phyloP scores from a whole-genome alignment of 164 flowering plant genomes.

The Vitis vinifera region DNA sequence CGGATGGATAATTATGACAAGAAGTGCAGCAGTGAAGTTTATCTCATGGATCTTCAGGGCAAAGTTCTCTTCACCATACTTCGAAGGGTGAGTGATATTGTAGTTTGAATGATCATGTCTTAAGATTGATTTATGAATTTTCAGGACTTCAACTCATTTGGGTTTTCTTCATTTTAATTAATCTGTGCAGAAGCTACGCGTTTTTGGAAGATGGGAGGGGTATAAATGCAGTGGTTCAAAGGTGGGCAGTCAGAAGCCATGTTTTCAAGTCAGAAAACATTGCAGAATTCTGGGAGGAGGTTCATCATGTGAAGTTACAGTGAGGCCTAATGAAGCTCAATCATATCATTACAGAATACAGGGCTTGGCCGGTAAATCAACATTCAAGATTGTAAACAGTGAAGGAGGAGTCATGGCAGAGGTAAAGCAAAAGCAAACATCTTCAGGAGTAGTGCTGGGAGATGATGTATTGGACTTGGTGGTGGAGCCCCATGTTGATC shows the following conservation, averaged over 20 bases:
- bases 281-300: constrained; percentile 11
- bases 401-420: constrained; percentile 46
- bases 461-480: constrained; percentile 57
- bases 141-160: too few relatives aligned
- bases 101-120: too few relatives aligned
- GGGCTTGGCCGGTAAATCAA: constrained; percentile 17
- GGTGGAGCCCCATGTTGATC: constrained; percentile 52
- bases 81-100: constrained; percentile 24
- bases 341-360: constrained; percentile 7
- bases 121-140: too few relatives aligned
- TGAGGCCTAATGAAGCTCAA: constrained; percentile 8
- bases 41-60: constrained; percentile 43
- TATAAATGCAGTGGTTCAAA: constrained; percentile 19
- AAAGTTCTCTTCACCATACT: constrained; percentile 26
- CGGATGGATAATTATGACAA: constrained; percentile 37
- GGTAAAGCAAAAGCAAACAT: constrained; percentile 47
- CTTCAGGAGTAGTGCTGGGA: constrained; percentile 51
- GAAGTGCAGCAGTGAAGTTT: constrained; percentile 23
- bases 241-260: constrained; percentile 23
- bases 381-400: constrained; percentile 24
- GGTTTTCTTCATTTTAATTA: too few relatives aligned
- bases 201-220: constrained; percentile 44
- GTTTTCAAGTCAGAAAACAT: constrained; percentile 23
- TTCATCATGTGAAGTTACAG: constrained; percentile 14
- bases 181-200: constrained; percentile 21